Percentiles rank a stretch among this genome's conserved stretches.
phyloP scores from a whole-genome alignment of 139 green algal genomes.

The Klebsormidium nitens region DNA sequence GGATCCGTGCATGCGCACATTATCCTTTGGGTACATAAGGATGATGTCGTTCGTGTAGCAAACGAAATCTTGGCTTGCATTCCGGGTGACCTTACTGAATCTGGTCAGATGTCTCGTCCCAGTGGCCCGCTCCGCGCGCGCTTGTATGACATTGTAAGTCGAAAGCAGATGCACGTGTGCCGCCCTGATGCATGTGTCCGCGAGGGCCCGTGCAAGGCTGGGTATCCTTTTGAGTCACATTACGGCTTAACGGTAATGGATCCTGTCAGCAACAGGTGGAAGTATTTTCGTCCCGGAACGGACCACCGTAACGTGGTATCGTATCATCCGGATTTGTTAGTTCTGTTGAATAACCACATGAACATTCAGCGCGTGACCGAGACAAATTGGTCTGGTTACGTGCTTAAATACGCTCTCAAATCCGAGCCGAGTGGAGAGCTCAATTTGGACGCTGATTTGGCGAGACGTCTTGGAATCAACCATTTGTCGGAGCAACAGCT shows the following conservation, averaged over 20 bases:
- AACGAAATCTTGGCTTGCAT: neutral
- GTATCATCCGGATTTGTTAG: neutral
- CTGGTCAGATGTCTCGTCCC: neutral
- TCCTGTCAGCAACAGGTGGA: neutral
- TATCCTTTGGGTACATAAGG: neutral
- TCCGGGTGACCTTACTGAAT: neutral
- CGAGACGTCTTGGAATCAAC: neutral
- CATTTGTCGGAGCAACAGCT: neutral
- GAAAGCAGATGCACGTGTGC: neutral
- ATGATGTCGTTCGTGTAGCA: neutral
- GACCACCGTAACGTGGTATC: neutral
- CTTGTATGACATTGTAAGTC: neutral
- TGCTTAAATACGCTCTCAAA: neutral
- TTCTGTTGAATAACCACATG: neutral
- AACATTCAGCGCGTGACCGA: neutral
- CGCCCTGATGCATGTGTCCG: neutral
- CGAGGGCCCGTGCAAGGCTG: neutral
- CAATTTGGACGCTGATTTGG: neutral
- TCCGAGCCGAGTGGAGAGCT: neutral
- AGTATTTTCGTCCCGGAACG: neutral
- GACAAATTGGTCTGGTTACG: neutral
- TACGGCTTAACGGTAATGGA: neutral
- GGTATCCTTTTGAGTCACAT: neutral
- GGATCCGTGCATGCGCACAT: neutral
- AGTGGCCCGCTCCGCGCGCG: neutral